Evolutionary conservation across 495 filamentous ascomycete species (phyloP), one percentile per base, ranked within the genome.

Genomic region (Aspergillus sclerotiicarbonarius): DNA sequence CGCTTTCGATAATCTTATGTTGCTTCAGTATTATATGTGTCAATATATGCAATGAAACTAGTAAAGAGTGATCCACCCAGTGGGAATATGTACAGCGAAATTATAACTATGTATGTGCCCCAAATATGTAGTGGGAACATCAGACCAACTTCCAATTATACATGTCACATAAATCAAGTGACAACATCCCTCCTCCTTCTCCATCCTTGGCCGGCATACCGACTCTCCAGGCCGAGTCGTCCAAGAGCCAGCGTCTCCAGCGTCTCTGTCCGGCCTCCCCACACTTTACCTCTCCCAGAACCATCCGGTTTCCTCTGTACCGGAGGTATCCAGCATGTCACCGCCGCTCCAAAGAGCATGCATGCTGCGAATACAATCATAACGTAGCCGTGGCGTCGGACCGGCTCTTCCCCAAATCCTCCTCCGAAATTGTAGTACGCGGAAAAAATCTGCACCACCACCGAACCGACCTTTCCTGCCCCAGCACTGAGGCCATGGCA

Each of bases 401-500:
- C 76, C 15, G 67, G 67, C 12, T 62, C 52, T n/a, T 64, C 48
- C n/a, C 68, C 71, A 6, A 65, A 61, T 1, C 63, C 68, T 1
- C 65, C 56, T 44, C 72, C 69, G 56, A 79, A 77, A 18, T 64
- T 72, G 51, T 77, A 77, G 62, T 78, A 76, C 2, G 69, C 71
- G 16, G 80, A 78, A 62, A 84, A 73, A 39, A 81, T 54, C 54
- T 83, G 80, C 41, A 82, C 80, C 25, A 84, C 69, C 46, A 87
- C 80, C 18, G 82, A 81, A 47, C 83, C 84, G 43, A 85, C 62
- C 61, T 85, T 86, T 51, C 84, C 84, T 6, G 71, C 53, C 1
- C 71, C 84, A 21, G 83, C 83, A 53, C 73, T 76, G 57, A 86
- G 64, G 32, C 83, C 82, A 60, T 85, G 81, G 61, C 78, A 80